Conservation (phyloP, 768 basidiomycete species). For the Cubamyces lactineus region DNA sequence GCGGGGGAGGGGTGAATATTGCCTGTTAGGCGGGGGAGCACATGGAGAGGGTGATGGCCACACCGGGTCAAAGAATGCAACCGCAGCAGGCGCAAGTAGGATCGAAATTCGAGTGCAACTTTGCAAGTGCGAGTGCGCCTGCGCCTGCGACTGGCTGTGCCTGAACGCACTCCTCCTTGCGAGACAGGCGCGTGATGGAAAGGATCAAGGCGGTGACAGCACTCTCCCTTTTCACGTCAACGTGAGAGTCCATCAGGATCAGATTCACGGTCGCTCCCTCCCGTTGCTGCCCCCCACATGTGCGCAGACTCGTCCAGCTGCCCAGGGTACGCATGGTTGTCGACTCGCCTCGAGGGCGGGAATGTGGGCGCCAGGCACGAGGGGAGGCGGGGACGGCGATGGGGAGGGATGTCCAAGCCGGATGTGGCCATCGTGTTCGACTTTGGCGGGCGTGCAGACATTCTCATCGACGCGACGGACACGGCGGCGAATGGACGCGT, state of each 20-base stretch:
- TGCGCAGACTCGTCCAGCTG: not conserved
- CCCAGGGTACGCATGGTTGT: not conserved
- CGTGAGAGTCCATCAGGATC: constrained; percentile 2
- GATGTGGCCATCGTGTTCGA: not conserved
- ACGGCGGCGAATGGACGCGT: constrained; percentile 1
- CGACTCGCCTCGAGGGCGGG: no score
- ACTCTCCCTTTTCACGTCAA: no score
- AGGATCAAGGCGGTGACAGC: not conserved
- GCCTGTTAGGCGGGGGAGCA: not conserved
- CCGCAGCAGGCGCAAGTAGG: constrained; percentile 12
- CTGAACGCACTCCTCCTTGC: not conserved
- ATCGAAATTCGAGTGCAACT: no score
- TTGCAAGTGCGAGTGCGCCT: no score
- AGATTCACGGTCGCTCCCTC: not conserved
- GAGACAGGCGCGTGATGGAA: constrained; percentile 1
- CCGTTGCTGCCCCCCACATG: not conserved
- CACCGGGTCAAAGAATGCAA: not conserved
- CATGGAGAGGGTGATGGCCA: constrained; percentile 3
- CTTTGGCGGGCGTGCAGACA: not conserved
- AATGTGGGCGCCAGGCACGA: constrained; percentile 3
- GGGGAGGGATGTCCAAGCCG: not conserved
- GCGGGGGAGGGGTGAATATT: not conserved
- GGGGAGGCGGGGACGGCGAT: not conserved
- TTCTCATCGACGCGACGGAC: not conserved
- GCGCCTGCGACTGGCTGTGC: no score